phyloP scores from a whole-genome alignment of 1,139 yeast genomes.

The Geotrichum carabidarum region DNA sequence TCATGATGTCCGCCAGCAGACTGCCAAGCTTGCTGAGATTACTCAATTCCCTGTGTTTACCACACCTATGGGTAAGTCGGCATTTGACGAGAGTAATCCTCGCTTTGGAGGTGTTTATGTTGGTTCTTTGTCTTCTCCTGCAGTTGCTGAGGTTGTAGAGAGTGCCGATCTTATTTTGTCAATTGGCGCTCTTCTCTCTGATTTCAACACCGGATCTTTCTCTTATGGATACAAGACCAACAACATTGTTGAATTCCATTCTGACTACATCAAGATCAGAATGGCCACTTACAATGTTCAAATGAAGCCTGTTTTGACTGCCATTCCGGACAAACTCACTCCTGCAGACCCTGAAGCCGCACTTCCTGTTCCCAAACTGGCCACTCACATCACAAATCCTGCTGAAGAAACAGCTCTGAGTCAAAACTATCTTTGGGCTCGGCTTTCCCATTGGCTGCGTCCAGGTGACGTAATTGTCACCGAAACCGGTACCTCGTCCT shows the following conservation, averaged over 20 bases:
- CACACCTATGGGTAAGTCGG: slow-evolving; percentile 89
- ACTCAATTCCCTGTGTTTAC: slow-evolving; percentile 81
- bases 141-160: slow-evolving; percentile 71
- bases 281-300: slow-evolving; percentile 72
- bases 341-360: slow-evolving; percentile 20
- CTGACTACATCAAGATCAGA: slow-evolving; percentile 76
- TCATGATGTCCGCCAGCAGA: slow-evolving; percentile 63
- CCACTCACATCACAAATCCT: slow-evolving; percentile 22
- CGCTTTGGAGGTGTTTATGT: slow-evolving; percentile 85
- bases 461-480: slow-evolving; percentile 78
- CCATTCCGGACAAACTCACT: slow-evolving; percentile 34
- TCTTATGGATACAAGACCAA: slow-evolving; percentile 74
- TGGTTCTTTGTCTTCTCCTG: slow-evolving; percentile 72
- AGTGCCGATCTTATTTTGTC: slow-evolving; percentile 70
- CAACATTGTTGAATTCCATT: slow-evolving; percentile 81
- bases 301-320: slow-evolving; percentile 64
- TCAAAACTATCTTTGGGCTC: slow-evolving; percentile 81
- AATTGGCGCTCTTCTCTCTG: slow-evolving; percentile 78
- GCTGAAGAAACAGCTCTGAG: slow-evolving; percentile 42
- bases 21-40: slow-evolving; percentile 54
- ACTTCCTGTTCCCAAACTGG: slow-evolving; percentile 26
- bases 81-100: slow-evolving; percentile 65
- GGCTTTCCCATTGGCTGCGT: slow-evolving; percentile 65
- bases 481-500: slow-evolving; percentile 88
- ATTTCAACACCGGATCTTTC: slow-evolving; percentile 87